Conservation (phyloP, 768 basidiomycete species). For the Cystobasidium tubakii region DNA sequence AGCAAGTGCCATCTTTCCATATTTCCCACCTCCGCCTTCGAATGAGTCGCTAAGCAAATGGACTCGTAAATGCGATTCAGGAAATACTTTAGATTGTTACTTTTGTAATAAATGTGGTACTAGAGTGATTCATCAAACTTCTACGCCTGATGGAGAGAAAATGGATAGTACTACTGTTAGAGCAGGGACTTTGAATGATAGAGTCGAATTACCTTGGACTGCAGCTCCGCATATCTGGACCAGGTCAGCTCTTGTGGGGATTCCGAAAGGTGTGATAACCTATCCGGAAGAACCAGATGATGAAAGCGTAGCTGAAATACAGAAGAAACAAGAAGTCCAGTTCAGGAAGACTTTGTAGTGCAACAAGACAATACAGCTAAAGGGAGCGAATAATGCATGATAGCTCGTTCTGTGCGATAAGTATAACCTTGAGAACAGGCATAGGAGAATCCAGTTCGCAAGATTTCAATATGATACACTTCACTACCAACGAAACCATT, state of each 20-base stretch:
- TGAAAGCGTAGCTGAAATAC: neutral
- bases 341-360: neutral
- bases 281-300: slow-evolving; percentile 6
- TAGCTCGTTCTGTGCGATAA: too few relatives aligned
- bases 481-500: neutral
- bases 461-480: neutral
- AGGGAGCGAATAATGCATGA: too few relatives aligned
- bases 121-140: neutral
- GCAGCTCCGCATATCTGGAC: slow-evolving; percentile 4
- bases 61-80: slow-evolving; percentile 1
- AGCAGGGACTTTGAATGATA: neutral
- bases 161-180: neutral
- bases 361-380: neutral
- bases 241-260: slow-evolving; percentile 1
- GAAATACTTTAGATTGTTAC: slow-evolving; percentile 19
- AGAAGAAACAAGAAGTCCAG: neutral
- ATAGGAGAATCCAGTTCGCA: too few relatives aligned
- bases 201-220: neutral
- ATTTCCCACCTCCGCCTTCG: neutral
- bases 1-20: neutral
- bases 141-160: neutral
- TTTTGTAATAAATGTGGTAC: slow-evolving; percentile 12
- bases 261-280: slow-evolving; percentile 5
- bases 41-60: neutral
- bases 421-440: too few relatives aligned